A percentile compares a stretch with the other conserved stretches of the same genome.
Conservation (phyloP, 2,329 filamentous ascomycete genomes). For the Aspergillus bombycis region DNA sequence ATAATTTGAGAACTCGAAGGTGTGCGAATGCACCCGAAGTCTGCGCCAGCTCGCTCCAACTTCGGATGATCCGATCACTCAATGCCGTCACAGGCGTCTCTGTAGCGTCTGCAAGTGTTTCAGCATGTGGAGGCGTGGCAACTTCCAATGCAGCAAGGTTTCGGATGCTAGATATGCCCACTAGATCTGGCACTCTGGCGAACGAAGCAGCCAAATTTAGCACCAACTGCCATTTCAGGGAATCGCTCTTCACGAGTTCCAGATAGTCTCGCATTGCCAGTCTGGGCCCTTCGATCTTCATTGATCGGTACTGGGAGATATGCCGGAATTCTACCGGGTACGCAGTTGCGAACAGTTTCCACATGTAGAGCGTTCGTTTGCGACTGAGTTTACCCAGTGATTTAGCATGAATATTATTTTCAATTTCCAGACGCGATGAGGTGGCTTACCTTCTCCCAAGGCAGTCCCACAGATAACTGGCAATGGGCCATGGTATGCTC, state of each 20-base stretch:
- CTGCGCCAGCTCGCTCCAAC: slow-evolving; percentile 44
- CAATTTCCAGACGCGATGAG: background rate
- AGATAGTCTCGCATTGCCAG: slow-evolving; percentile 41
- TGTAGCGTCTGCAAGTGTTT: slow-evolving; percentile 10
- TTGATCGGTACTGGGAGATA: slow-evolving; percentile 31
- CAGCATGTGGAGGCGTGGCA: slow-evolving; percentile 22
- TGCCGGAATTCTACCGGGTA: slow-evolving; percentile 42
- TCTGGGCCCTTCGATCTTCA: slow-evolving; percentile 33
- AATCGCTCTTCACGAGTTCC: slow-evolving; percentile 34
- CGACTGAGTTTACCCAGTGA: slow-evolving; percentile 6
- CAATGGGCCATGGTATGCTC: slow-evolving; percentile 44
- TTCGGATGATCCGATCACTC: slow-evolving; percentile 44
- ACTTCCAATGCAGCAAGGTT: slow-evolving; percentile 48
- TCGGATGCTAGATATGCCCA: slow-evolving; percentile 40
- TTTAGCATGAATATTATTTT: background rate
- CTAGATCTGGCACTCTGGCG: slow-evolving; percentile 38
- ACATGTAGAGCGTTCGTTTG: slow-evolving; percentile 44
- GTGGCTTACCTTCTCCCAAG: slow-evolving; percentile 38
- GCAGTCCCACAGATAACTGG: slow-evolving; percentile 43
- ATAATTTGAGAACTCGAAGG: slow-evolving; percentile 41
- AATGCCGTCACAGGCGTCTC: slow-evolving; percentile 27
- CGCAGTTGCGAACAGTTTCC: slow-evolving; percentile 45
- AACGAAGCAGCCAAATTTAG: slow-evolving; percentile 39
- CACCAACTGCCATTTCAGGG: slow-evolving; percentile 37
- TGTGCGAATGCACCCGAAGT: slow-evolving; percentile 38